These are phyloP conservation scores for Pisolithus microcarpus DNA, from an alignment of 768 basidiomycete species.

Conservation along the genomic window DNA sequence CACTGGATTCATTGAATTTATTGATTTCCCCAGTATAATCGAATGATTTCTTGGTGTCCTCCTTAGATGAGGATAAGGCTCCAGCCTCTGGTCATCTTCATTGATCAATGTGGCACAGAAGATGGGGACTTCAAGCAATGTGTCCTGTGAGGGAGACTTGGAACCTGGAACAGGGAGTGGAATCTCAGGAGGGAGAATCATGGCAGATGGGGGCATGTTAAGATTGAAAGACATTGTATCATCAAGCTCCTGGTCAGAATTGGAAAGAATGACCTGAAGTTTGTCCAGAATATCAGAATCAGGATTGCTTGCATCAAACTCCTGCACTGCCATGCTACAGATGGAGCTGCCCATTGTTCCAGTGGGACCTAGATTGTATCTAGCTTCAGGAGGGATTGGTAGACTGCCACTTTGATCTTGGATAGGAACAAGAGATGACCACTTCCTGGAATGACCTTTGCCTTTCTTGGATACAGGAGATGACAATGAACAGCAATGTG, in stretches of 20 bases:
- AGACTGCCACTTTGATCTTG: too few relatives aligned
- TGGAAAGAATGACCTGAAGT: constrained; percentile 52
- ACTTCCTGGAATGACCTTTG: constrained; percentile 15
- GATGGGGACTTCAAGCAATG: constrained; percentile 26
- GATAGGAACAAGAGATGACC: constrained; percentile 17
- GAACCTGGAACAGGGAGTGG: constrained; percentile 30
- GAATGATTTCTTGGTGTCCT: constrained; percentile 72
- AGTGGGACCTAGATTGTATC: constrained; percentile 54
- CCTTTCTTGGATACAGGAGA: constrained; percentile 33
- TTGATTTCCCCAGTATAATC: constrained; percentile 78
- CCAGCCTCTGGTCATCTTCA: constrained; percentile 33
- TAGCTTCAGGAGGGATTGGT: constrained; percentile 43
- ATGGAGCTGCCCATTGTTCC: too few relatives aligned
- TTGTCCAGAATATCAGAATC: constrained; percentile 82
- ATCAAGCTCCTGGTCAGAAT: constrained; percentile 33
- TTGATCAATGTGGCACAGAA: constrained; percentile 42
- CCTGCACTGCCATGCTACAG: too few relatives aligned
- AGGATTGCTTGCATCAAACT: too few relatives aligned
- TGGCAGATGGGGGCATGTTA: neutral
- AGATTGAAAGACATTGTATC: constrained; percentile 33
- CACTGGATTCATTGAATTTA: constrained; percentile 64
- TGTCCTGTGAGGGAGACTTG: constrained; percentile 2
- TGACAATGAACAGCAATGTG: constrained; percentile 12
- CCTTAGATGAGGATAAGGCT: constrained; percentile 41
- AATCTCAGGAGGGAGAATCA: constrained; percentile 34